Evolutionary conservation across 2,329 filamentous ascomycete genomes (phyloP), one percentile per base, ranked within the genome.

Genomic region (Eutypella sp.): DNA sequence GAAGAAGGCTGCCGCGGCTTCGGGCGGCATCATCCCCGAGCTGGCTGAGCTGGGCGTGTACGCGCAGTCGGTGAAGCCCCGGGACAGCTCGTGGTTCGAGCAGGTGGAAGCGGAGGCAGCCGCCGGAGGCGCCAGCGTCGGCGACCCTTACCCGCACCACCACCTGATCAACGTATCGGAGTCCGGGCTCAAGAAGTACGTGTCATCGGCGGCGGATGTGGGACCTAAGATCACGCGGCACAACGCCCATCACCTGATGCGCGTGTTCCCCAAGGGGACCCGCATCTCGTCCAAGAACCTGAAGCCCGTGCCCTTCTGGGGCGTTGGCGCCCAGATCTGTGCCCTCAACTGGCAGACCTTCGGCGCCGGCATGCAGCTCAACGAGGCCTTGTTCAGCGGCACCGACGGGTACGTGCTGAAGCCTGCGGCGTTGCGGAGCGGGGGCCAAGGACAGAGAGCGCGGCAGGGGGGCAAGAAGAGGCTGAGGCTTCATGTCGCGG

Each of bases 301-400:
- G 2, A 72, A 73, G 44, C 82, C 81, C 0, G 73, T 82, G 0
- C 72, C 75, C 0, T 86, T 83, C 59, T 87, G 83, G 83, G 80
- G 73, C 6, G 60, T 85, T 4, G 83, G 83, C 1, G 82, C 82
- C 2, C 83, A 87, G 55, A 81, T 87, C 40, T 85, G 81, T 58
- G 83, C 83, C 3, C 70, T 87, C 43, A 87, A 87, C 64, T 83
- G 82, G 78, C 83, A 87, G 57, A 83, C 75, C 0, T 87, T 85
- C 52, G 81, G 80, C 27, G 75, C 76, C 6, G 74, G 74, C 56
- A 82, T 83, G 67, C 83, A 86, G 61, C 69, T 86, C 52, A 86
- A 86, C 58, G 81, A 85, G 56, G 83, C 82, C 0, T 68, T 87
- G 0, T 86, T 87, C 61, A 73, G 70, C 40, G 81, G 81, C 11